Conservation (phyloP, 2,329 filamentous ascomycete species). For the Diaporthe australafricana region DNA sequence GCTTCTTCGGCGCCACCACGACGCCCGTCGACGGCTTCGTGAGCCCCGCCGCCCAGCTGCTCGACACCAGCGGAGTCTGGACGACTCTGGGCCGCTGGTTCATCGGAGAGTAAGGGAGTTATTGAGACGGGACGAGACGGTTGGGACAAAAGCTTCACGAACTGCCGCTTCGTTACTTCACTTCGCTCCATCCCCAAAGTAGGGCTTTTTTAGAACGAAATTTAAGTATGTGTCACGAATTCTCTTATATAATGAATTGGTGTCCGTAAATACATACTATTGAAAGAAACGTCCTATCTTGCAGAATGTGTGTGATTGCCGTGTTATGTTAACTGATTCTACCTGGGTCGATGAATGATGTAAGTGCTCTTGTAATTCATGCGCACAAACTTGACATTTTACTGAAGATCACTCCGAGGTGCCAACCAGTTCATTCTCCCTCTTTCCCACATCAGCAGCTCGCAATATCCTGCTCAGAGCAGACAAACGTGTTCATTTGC, state of each 20-base stretch:
- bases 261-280: conserved; percentile 24
- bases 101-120: conserved; percentile 3
- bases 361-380: background rate
- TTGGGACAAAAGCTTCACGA: conserved; percentile 2
- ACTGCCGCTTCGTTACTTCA: conserved; percentile 16
- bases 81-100: conserved; percentile 43
- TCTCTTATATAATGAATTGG: conserved; percentile 13
- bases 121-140: background rate
- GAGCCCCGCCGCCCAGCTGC: conserved; percentile 57
- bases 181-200: conserved; percentile 1
- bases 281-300: background rate
- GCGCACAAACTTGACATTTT: background rate
- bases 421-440: background rate
- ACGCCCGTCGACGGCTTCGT: conserved; percentile 56
- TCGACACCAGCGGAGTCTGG: conserved; percentile 55
- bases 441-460: background rate
- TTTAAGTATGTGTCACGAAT: conserved; percentile 23
- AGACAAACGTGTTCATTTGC: background rate
- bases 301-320: background rate
- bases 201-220: conserved; percentile 20
- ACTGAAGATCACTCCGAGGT: background rate
- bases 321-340: background rate
- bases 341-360: background rate
- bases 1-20: conserved; percentile 57
- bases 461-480: background rate